Base-by-base conservation (phyloP, 371 early-diverging fungal species). In the Mortierella sp. region DNA sequence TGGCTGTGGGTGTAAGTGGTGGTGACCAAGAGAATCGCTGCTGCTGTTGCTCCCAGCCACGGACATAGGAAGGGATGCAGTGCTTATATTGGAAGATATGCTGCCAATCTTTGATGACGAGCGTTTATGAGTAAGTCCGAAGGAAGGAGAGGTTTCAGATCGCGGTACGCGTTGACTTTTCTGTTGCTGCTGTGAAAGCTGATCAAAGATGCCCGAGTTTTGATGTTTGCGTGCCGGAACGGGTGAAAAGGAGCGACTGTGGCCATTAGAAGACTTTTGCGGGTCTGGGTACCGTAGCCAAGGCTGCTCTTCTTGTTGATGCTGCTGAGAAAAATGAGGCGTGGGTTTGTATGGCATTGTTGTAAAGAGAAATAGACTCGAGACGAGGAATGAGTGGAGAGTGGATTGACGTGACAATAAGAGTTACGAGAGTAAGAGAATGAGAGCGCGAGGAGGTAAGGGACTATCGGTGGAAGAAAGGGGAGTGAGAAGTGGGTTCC, bases 221-320 rank as follows among this genome's bases (percentile, higher is more conserved):
- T 39, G n/a, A 24, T 5, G 15, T 39, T 60, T 41, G 59, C 43
- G 53, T 11, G 50, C 28, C 6, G 19, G 39, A 42, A 2, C 19
- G n/a, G 61, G 62, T n/a, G 46, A 19, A 59, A 46, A 44, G 14
- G 57, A 47, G 34, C 72, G 72, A 31, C 72, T 72, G 56, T 72
- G 70, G 56, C 39, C 52, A 60, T 60, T 65, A 51, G 64, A 43
- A 37, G 72, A 27, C 55, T 60, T 71, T 26, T 64, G 60, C 4
- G 72, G 52, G 49, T 48, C 72, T 5, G 72, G 72, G 50, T 72
- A 72, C 56, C 37, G 32, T 12, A 72, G 48, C 72, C 72, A 72
- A 12, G 72, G 65, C 52, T 50, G 54, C 3, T 72, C 72, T 2
- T 56, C 47, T 12, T 71, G 39, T 8, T 32, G 43, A 17, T 44